These are phyloP conservation scores for Suillus bovinus DNA, from an alignment of 768 basidiomycete genomes.

Conservation along the genomic window DNA sequence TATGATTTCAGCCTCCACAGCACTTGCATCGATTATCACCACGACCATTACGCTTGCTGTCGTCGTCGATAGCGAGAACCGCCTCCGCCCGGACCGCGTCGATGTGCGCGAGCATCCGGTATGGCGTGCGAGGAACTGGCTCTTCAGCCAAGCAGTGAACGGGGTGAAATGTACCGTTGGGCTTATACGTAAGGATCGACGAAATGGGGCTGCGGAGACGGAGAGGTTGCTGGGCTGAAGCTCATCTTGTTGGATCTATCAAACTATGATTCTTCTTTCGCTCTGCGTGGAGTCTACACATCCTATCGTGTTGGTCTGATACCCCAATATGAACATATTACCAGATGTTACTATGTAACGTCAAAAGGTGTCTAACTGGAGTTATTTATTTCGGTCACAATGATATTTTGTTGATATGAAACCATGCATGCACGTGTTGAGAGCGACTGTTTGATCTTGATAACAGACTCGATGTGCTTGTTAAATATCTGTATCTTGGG, in stretches of 20 bases:
- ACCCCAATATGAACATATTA: not conserved
- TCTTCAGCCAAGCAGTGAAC: constrained; percentile 21
- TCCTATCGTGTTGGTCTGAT: not conserved
- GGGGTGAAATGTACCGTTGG: constrained; percentile 12
- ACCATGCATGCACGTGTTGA: not conserved
- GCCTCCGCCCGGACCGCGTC: constrained; percentile 65
- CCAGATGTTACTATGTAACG: not conserved
- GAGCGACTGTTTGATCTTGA: not conserved
- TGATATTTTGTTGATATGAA: not conserved
- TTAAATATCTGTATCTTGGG: not conserved
- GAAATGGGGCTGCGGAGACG: not conserved
- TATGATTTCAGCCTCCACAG: constrained; percentile 81
- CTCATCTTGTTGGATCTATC: not conserved
- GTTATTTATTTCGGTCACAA: not conserved
- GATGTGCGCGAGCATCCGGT: constrained; percentile 35
- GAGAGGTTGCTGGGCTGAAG: constrained; percentile 21
- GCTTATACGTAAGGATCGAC: not conserved
- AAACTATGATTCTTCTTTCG: not conserved
- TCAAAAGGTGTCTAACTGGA: not conserved
- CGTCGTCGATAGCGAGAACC: constrained; percentile 67
- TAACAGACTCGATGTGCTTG: not conserved
- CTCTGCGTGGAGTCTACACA: not conserved
- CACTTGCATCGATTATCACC: constrained; percentile 66
- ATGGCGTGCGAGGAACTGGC: constrained; percentile 37
- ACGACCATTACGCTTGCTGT: constrained; percentile 60